A percentile compares a stretch with the other conserved stretches of the same genome.
Conservation (phyloP, 1,284 basidiomycete genomes). For the Anthracocystis walkeri region DNA sequence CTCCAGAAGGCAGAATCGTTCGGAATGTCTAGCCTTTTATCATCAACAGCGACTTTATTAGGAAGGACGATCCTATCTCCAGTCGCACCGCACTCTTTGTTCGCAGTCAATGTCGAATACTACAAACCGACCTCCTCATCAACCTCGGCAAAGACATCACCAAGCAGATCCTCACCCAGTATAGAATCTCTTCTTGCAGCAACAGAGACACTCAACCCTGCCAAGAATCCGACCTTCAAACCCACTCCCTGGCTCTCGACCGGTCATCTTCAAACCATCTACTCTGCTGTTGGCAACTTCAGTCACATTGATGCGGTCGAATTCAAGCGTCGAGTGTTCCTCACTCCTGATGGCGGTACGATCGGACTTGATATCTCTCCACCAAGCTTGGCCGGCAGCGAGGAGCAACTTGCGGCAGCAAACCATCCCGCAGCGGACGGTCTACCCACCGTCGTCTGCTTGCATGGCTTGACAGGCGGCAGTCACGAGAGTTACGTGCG, state of each 20-base stretch:
- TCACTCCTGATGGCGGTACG: constrained; percentile 66
- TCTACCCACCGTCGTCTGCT: constrained; percentile 60
- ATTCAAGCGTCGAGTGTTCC: constrained; percentile 61
- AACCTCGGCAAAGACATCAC: not conserved
- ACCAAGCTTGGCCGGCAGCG: constrained; percentile 38
- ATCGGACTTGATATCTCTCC: constrained; percentile 62
- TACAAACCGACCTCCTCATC: constrained; percentile 20
- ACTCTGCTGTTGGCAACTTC: constrained; percentile 58
- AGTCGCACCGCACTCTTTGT: constrained; percentile 43
- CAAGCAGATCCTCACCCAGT: constrained; percentile 18
- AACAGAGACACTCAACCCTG: constrained; percentile 39
- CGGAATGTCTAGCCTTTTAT: constrained; percentile 33
- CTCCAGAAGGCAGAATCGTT: not conserved
- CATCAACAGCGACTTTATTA: constrained; percentile 39
- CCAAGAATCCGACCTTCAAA: constrained; percentile 29
- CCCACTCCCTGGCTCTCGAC: constrained; percentile 56
- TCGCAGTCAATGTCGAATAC: constrained; percentile 52
- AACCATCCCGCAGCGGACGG: constrained; percentile 27
- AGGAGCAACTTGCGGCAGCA: constrained; percentile 29
- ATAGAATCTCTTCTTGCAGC: constrained; percentile 38
- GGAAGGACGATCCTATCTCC: constrained; percentile 42
- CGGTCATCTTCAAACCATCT: constrained; percentile 67
- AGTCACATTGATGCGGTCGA: constrained; percentile 54
- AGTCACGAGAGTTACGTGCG: constrained; percentile 66
- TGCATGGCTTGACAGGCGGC: constrained; percentile 68